Conservation (phyloP, 164 flowering plant species). For the Tetracentron sinense region DNA sequence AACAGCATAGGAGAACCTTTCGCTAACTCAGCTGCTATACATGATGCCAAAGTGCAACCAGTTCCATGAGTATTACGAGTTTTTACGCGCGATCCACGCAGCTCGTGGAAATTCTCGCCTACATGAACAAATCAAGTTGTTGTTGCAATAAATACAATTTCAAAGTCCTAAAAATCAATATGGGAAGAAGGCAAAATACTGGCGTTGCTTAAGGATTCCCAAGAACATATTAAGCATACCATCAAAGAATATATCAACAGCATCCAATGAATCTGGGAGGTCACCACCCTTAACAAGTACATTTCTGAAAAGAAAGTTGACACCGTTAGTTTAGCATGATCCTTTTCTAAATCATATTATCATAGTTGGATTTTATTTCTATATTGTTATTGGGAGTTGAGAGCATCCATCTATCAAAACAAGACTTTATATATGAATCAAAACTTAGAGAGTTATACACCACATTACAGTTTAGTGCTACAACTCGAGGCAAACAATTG, state of each 20-base stretch:
- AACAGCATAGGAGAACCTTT: constrained; percentile 75
- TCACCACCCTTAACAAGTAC: constrained; percentile 97
- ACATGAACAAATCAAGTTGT: constrained; percentile 12
- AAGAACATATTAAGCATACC: constrained; percentile 40
- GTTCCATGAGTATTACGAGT: constrained; percentile 94
- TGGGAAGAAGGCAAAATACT: not conserved
- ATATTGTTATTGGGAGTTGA: not conserved
- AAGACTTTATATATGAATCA: not conserved
- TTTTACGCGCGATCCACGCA: constrained; percentile 60
- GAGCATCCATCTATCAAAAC: not conserved
- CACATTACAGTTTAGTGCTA: not conserved
- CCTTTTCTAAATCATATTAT: not conserved
- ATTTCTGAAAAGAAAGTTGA: constrained; percentile 40
- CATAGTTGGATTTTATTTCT: not conserved
- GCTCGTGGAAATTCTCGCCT: constrained; percentile 66
- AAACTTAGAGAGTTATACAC: too few species aligned
- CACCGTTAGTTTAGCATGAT: not conserved
- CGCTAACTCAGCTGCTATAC: constrained; percentile 93
- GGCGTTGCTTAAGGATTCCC: not conserved
- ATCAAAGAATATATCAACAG: constrained; percentile 84
- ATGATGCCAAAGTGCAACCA: constrained; percentile 94
- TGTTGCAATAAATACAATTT: constrained; percentile 1
- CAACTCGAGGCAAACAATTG: not conserved
- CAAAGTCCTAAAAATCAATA: not conserved
- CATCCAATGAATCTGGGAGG: constrained; percentile 73